These are phyloP conservation scores for Trametes hirsuta DNA, from an alignment of 1,284 basidiomycete species.

Conservation along the genomic window DNA sequence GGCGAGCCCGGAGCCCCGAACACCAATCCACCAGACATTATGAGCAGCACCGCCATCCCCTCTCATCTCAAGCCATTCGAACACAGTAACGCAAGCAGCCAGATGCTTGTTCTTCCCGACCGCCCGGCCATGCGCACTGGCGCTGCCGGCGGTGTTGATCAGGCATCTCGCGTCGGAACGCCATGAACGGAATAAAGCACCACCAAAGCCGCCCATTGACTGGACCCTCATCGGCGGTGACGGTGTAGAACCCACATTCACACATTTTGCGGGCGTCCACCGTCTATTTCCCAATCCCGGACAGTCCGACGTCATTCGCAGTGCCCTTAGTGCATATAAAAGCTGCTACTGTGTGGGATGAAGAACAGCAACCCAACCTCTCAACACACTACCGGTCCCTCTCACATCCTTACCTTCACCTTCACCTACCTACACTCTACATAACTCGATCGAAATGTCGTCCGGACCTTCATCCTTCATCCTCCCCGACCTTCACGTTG, in stretches of 20 bases:
- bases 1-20: not conserved
- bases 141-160: not conserved
- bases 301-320: not conserved
- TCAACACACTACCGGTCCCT: not conserved
- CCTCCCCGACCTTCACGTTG: slow-evolving; percentile 59
- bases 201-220: not conserved
- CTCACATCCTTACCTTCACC: slow-evolving; percentile 7
- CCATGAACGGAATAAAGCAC: not conserved
- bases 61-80: not conserved
- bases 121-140: not conserved
- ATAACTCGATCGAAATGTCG: slow-evolving; percentile 33
- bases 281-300: too few species aligned
- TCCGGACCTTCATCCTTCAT: slow-evolving; percentile 42
- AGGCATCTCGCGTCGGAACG: slow-evolving; percentile 5
- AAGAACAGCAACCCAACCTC: not conserved
- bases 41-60: not conserved
- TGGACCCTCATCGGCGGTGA: not conserved
- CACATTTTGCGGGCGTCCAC: not conserved
- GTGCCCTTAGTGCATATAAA: too few species aligned
- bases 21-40: not conserved
- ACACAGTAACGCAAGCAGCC: not conserved
- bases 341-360: not conserved
- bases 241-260: not conserved
- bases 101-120: not conserved
- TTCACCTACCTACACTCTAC: slow-evolving; percentile 8